Evolutionary conservation across 805 yeast species (phyloP), one percentile per base, ranked within the genome.

Genomic region (Myxozyma monticola): DNA sequence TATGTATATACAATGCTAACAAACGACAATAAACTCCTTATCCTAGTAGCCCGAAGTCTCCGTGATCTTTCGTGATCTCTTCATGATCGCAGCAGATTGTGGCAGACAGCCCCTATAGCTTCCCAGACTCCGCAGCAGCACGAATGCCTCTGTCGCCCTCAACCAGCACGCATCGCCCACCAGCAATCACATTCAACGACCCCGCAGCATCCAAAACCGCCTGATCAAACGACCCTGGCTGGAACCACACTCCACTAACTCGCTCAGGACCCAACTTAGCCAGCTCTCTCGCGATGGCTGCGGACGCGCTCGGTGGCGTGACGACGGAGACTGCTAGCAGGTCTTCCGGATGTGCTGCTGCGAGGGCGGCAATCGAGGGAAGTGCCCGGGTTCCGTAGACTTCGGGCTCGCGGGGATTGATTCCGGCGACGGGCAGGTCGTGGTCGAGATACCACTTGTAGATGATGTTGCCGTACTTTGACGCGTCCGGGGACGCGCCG

Each of bases 201-300:
- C 53, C 42, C 2, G 68, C 71, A 1, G 76, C 75, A 29, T 66
- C 66, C 0, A 74, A 69, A 15, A 84, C 69, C 10, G 70, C 73
- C 2, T 64, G 62, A 60, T 84, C 81, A 58, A 78, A 85, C 20
- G 88, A 77, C 0, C 95, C 95, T 0, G 95, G 95, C 62, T 87
- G 95, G 58, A 85, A 81, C 95, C 95, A 88, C 14, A 85, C 69
- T 0, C 83, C 80, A 59, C 76, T 76, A 14, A 84, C 68, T 0
- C 68, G 48, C 1, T 57, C 49, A 2, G 55, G 57, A 8, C 63
- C 62, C 4, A 62, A 45, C 14, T 62, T 44, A 26, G 66, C 60
- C 49, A 78, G 67, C 14, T 72, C 72, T 9, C 71, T 65, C 31
- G 82, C 62, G 0, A 74, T 63, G 5, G 73, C 64, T 15, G 75